Base-by-base conservation (phyloP, 768 basidiomycete genomes). In the Termitomyces sp. region DNA sequence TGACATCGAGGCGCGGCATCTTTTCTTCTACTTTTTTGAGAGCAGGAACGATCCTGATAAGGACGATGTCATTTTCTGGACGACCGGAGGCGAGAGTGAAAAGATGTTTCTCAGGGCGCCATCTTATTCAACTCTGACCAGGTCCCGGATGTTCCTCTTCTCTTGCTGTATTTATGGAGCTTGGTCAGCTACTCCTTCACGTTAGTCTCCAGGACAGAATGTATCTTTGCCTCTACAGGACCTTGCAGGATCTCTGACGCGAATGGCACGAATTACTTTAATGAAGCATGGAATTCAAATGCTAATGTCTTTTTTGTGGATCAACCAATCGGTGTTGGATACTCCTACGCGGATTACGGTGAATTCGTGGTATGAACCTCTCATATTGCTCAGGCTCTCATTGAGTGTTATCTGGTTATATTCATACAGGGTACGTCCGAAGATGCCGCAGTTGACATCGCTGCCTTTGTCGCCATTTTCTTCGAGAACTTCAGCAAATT, bases 11-110 rank as follows among this genome's bases (percentile, higher is more conserved):
- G 75, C 83, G 5, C 76, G 84, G 5, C 86, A 86, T 64, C 61
- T 87, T 18, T 87, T 86, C 66, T 90, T 90, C 75, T 87, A 87
- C 72, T 90, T 90, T 68, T 90, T 90, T 66, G 87, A 90, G 67
- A 86, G 83, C 56, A 72, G 90, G 51, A 79, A 70, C 52, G 73
- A 85, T 58, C 84, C 86, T 5, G 78, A 76, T 36, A 79, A 71
- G 54, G 84, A 85, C 66, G 83, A 85, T 61, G 79, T 86, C 8
- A 81, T 85, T 10, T 81, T 85, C 64, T 80, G 79, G 79, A 77
- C 76, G 0, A 79, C 75, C 51, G 78, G 78, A 61, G 87, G 77
- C 65, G 45, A 44, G 58, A 54, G 8, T 26, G 14, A 8, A 28
- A 30, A 20, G 6, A 28, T 8, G 40, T 54, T 5, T 33, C 18